A percentile compares a stretch with the other conserved stretches of the same genome.
Evolutionary conservation across 495 filamentous ascomycete genomes (phyloP).

Genomic region (Penicillium riverlandense): DNA sequence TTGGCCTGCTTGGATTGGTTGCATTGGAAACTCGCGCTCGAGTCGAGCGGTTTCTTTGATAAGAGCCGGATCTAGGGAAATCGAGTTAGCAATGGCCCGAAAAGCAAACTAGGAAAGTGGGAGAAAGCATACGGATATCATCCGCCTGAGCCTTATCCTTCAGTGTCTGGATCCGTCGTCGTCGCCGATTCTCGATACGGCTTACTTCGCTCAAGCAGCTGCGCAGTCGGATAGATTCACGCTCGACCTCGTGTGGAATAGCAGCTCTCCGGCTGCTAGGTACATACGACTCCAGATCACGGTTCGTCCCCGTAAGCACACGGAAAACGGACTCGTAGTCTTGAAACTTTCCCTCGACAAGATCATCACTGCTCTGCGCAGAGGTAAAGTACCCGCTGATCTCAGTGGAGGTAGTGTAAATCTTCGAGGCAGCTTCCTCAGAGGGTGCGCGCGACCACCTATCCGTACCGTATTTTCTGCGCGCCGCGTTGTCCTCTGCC

Average conservation of each 20-base stretch:
- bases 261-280: slow-evolving; percentile 72
- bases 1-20: slow-evolving; percentile 72
- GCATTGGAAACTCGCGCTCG: slow-evolving; percentile 80
- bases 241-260: slow-evolving; percentile 73
- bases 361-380: slow-evolving; percentile 72
- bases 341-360: slow-evolving; percentile 72
- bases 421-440: slow-evolving; percentile 59
- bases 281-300: slow-evolving; percentile 78
- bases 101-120: neutral
- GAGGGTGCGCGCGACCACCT: slow-evolving; percentile 72
- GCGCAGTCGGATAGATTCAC: slow-evolving; percentile 65
- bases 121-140: slow-evolving; percentile 64
- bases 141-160: slow-evolving; percentile 74
- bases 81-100: neutral
- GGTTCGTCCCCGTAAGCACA: slow-evolving; percentile 69
- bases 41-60: slow-evolving; percentile 74
- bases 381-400: slow-evolving; percentile 84
- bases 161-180: slow-evolving; percentile 66
- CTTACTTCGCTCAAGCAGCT: slow-evolving; percentile 74
- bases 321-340: slow-evolving; percentile 67
- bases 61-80: slow-evolving; percentile 54
- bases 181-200: slow-evolving; percentile 69
- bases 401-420: slow-evolving; percentile 68
- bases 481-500: slow-evolving; percentile 69
- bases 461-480: slow-evolving; percentile 78